Base-by-base conservation (phyloP, 2,329 filamentous ascomycete species). In the Cercospora sp. region DNA sequence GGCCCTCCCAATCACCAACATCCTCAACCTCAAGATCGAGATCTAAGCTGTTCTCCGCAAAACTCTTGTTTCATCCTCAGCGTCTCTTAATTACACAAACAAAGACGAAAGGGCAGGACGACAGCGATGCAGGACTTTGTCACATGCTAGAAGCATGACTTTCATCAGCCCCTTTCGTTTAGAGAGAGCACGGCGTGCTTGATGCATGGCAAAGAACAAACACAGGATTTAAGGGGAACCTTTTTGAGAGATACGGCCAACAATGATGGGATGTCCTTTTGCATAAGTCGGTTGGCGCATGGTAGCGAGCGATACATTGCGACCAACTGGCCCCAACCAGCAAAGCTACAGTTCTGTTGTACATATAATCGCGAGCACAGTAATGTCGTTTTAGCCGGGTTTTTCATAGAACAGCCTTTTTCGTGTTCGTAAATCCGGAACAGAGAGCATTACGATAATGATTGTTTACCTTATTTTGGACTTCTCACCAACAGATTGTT, bases 11-110 rank as follows among this genome's bases (percentile, higher is more conserved):
- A 57, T 69, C 61, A 64, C 57, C 40, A 66, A 55, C 65, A 36
- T 67, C 59, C 64, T 69, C 36, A 62, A 60, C 64, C 60, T 59
- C 55, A 65, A 33, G 16, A 30, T 65, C 28, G 18, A 48, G n/a
- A 51, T 59, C 59, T 61, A 61, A 61, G 33, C 5, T 7, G 55
- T 33, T 58, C 28, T 33, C 10, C 28, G 26, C n/a, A 58, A 16
- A 36, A 13, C 33, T 5, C n/a, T 42, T 33, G 23, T 42, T 31
- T 30, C 40, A 40, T 61, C 59, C 31, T 60, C 33, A 42, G 33
- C 48, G 48, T 53, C 48, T 53, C 48, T 53, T 28, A 40, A 40
- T 30, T n/a, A 10, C 23, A 8, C 18, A 18, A 18, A 12, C 18
- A 28, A 28, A 53, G 26, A 26, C 48, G 23, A 23, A 53, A 53